phyloP scores from a whole-genome alignment of 179 eudicot genomes.

The Beta lomatogona region DNA sequence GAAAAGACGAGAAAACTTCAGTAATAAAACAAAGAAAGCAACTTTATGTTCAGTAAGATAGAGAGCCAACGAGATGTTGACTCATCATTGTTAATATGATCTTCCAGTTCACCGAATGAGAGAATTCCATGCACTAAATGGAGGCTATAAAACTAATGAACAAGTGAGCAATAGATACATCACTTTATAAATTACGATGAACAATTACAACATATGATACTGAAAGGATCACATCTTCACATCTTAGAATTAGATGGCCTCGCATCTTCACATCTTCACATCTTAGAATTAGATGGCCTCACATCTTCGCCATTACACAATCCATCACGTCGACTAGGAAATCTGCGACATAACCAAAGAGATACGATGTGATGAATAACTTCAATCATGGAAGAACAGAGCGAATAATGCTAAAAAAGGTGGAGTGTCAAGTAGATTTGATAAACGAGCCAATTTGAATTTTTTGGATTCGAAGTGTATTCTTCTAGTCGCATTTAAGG shows the following conservation, averaged over 20 bases:
- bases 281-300: conserved; percentile 16
- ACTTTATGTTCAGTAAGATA: background rate
- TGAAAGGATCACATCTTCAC: conserved; percentile 11
- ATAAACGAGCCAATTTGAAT: background rate
- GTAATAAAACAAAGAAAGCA: background rate
- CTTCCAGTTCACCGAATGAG: background rate
- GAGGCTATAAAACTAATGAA: background rate
- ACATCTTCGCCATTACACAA: conserved; percentile 69
- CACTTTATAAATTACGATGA: conserved; percentile 4
- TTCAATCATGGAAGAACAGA: background rate
- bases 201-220: conserved; percentile 8
- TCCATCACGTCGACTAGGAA: conserved; percentile 86
- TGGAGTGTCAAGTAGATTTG: background rate
- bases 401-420: background rate
- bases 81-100: conserved; percentile 38
- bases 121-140: conserved; percentile 8
- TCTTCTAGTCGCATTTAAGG: too few relatives aligned
- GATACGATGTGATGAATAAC: background rate
- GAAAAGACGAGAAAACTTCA: too few relatives aligned
- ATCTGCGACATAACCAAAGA: conserved; percentile 44
- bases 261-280: too few relatives aligned
- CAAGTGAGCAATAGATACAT: conserved; percentile 21
- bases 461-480: too few relatives aligned
- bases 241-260: conserved; percentile 12
- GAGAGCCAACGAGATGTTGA: conserved; percentile 84